Base-by-base conservation (phyloP, 148 eudicot genomes). In the Rhododendron henanense region DNA sequence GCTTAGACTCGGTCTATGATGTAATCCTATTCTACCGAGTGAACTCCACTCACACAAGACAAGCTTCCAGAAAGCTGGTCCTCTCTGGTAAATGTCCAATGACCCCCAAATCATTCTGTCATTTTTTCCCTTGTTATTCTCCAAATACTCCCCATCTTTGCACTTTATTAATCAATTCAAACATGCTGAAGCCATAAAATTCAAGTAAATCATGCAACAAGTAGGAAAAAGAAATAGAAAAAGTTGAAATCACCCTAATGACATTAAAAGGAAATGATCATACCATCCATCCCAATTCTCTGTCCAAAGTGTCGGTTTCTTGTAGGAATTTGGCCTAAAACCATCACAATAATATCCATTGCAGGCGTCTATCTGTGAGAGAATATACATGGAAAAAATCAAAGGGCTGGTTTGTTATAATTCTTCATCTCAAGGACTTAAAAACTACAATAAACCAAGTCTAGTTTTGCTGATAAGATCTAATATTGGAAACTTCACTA, bases 241-340 rank as follows among this genome's bases (percentile, higher is more conserved):
- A 53, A 23, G 15, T 65, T 83, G 74, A 78, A 84, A 37, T 21
- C 18, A 53, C 59, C n/a, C 35, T 48, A n/a, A 80, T 63, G 41
- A 79, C 23, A 51, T 25, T 35, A 28, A 25, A 44, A 83, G 23
- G 23, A 81, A 25, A 28, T 84, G 59, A 84, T 35, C 90, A 81
- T 96, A 96, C 99, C 99, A 96, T 90, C 98, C 98, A 93, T 93
- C 97, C 99, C 99, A 96, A 81, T 96, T 90, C 84, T 96, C 99
- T 28, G 99, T 96, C 99, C 99, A 96, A 77, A 96, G 82, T 25
- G 50, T 79, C 31, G 99, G 99, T 90, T 96, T 96, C 88, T 92
- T 96, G 84, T 90, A 78, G 81, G 98, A 93, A 85, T 94, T 96
- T 71, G 99, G 97, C 90, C 84, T 92, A 87, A 93, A 96, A 85